Base-by-base conservation (phyloP, 495 filamentous ascomycete species). In the Delitschia confertaspora region DNA sequence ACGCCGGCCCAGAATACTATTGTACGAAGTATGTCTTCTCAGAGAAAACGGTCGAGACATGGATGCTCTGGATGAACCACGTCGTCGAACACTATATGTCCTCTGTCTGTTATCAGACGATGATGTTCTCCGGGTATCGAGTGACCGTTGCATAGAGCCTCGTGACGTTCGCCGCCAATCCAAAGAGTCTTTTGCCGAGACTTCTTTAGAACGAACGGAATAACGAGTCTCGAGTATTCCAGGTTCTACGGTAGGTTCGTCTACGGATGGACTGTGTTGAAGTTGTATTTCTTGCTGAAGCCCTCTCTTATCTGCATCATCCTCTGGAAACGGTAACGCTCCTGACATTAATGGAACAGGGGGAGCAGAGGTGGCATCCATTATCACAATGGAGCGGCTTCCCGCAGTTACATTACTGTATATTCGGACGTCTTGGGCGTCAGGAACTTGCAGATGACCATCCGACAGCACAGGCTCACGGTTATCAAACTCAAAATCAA, bases 351-450 rank as follows among this genome's bases (percentile, higher is more conserved):
- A 34, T 3, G 60, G 56, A 8, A 56, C n/a, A 14, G 27, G 23
- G 31, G 54, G 47, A 60, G 62, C 18, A 63, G 65, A 9, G 3
- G 78, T 80, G 39, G 81, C 82, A 57, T 95, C 83, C 11, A 93
- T 77, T 52, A 95, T 91, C 21, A 93, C 75, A 49, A 95, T 91
- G 0, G 86, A 93, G 49, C 83, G 75, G 61, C 85, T 93, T 5
- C 84, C 85, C 26, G 69, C 71, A 0, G 85, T 89, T 23, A 93
- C 68, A 21, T 70, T 78, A 51, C 78, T 82, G 30, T 67, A 60
- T 1, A 64, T 52, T 36, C 73, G 68, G 23, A 13, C 23, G 19
- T 45, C 32, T 11, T 25, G 24, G 16, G n/a, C 19, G 13, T 45
- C 24, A 4, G 38, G 22, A 8, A n/a, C 32, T 10, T 36, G 30